phyloP scores from a whole-genome alignment of 345 rosid species.

The Psidium guajava region DNA sequence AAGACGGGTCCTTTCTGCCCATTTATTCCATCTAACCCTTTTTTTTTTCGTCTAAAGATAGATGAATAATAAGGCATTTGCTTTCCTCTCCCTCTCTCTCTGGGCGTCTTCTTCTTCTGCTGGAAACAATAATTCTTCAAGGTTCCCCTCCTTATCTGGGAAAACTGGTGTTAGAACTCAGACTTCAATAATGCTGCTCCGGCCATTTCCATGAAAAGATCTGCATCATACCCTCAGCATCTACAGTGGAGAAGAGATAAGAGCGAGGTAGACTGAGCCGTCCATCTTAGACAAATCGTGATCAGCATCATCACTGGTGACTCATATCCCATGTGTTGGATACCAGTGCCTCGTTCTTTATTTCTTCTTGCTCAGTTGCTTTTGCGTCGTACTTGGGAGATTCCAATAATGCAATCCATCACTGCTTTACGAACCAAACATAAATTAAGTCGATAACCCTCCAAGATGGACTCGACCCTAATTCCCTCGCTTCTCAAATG shows the following conservation, averaged over 20 bases:
- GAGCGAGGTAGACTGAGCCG: neutral
- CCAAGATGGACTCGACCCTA: neutral
- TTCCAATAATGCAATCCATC: neutral
- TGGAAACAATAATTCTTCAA: neutral
- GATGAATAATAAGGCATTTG: neutral
- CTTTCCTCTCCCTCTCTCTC: neutral
- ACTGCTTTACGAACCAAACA: neutral
- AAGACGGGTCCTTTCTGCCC: neutral
- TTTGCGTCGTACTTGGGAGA: neutral
- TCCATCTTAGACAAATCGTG: constrained; percentile 14
- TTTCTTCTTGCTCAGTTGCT: neutral
- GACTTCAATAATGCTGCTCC: neutral
- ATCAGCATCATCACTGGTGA: constrained; percentile 9
- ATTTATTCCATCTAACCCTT: neutral
- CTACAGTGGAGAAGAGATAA: neutral
- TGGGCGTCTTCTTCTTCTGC: neutral
- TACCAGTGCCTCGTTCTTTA: neutral
- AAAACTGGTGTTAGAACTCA: neutral
- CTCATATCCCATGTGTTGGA: neutral
- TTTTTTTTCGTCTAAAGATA: neutral
- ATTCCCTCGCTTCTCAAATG: neutral
- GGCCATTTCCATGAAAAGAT: neutral
- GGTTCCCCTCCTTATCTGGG: neutral
- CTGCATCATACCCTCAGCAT: constrained; percentile 1
- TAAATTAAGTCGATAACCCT: neutral